These are phyloP conservation scores for Cryptosporidium sp. DNA, from an alignment of 169 alveolate genomes.

Conservation along the genomic window DNA sequence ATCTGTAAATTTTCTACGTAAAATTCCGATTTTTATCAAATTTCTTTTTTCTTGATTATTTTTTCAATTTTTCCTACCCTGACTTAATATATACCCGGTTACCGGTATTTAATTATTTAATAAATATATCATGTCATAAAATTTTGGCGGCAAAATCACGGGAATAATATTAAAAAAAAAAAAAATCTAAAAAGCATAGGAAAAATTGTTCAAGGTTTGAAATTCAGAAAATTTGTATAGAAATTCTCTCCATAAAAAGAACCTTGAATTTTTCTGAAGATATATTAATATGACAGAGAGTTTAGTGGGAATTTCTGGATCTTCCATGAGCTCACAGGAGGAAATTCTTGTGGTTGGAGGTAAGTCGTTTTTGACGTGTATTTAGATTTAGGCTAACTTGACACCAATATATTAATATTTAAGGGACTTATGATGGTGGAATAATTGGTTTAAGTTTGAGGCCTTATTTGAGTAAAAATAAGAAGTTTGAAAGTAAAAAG, in stretches of 20 bases:
- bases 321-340: background rate
- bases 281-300: background rate
- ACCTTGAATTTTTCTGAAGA: background rate
- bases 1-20: background rate
- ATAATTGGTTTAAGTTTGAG: slow-evolving; percentile 30
- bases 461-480: background rate
- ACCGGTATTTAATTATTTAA: slow-evolving; percentile 23
- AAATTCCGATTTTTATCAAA: background rate
- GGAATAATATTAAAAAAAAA: background rate
- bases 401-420: background rate
- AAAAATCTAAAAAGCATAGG: background rate
- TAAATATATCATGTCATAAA: background rate
- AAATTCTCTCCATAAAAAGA: background rate
- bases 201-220: background rate
- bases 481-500: background rate
- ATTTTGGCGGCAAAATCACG: slow-evolving; percentile 18
- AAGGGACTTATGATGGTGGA: slow-evolving; percentile 68
- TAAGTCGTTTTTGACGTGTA: slow-evolving; percentile 16
- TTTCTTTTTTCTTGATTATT: background rate
- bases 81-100: slow-evolving; percentile 14
- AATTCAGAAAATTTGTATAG: background rate
- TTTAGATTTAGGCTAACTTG: background rate
- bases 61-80: background rate
- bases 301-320: background rate
- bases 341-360: slow-evolving; percentile 54